Percentiles rank a stretch among this genome's conserved stretches.
These are phyloP conservation scores for Crithidia sp. DNA, from an alignment of 208 protist species.

Conservation along the genomic window DNA sequence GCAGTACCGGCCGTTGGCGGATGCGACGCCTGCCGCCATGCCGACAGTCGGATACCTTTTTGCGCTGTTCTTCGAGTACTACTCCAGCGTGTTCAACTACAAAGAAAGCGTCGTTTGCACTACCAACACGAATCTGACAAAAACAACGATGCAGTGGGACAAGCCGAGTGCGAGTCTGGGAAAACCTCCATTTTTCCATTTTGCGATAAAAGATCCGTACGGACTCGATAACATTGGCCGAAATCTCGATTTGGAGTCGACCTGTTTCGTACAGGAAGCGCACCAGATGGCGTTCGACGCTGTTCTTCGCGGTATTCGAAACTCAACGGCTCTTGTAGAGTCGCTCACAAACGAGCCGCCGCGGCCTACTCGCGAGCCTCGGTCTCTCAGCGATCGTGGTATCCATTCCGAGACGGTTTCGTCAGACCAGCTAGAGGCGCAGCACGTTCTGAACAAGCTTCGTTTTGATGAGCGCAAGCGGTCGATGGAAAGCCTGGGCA, in stretches of 20 bases:
- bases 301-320: constrained; percentile 51
- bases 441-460: constrained; percentile 75
- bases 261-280: constrained; percentile 61
- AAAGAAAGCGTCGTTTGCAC: constrained; percentile 80
- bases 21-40: constrained; percentile 37
- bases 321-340: constrained; percentile 54
- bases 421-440: constrained; percentile 78
- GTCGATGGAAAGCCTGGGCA: constrained; percentile 72
- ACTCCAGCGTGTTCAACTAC: constrained; percentile 82
- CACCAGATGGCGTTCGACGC: constrained; percentile 47
- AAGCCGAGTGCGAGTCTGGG: constrained; percentile 30
- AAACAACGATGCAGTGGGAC: constrained; percentile 84
- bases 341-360: constrained; percentile 55
- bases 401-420: constrained; percentile 66
- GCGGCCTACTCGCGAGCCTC: constrained; percentile 39
- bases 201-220: constrained; percentile 91
- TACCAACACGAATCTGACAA: constrained; percentile 71
- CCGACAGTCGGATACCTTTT: constrained; percentile 79
- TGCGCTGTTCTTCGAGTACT: constrained; percentile 89
- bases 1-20: constrained; percentile 51
- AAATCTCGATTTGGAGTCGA: constrained; percentile 74
- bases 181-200: constrained; percentile 85
- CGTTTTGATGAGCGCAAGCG: constrained; percentile 78
- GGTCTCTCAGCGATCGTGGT: constrained; percentile 65
- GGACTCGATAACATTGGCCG: constrained; percentile 88